Conservation (phyloP, 768 basidiomycete genomes). For the Podaxis mareebaensis region DNA sequence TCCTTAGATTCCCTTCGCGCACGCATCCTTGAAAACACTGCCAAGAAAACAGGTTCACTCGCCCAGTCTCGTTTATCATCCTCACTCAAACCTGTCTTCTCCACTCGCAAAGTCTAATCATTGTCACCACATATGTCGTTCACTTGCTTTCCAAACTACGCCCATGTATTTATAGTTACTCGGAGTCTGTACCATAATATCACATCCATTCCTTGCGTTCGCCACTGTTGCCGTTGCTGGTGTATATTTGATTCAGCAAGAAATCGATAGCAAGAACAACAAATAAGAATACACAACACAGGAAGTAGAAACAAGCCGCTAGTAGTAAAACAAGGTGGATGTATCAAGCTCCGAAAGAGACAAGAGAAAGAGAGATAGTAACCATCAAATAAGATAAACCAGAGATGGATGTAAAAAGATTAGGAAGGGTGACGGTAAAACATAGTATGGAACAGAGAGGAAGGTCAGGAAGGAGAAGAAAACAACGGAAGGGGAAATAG, state of each 20-base stretch:
- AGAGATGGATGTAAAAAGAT: slow-evolving; percentile 20
- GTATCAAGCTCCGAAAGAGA: slow-evolving; percentile 42
- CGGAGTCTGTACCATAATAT: not conserved
- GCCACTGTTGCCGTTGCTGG: slow-evolving; percentile 9
- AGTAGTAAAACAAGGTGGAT: slow-evolving; percentile 20
- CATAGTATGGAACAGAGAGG: slow-evolving; percentile 22
- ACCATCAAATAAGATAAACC: slow-evolving; percentile 30
- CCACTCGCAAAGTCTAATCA: slow-evolving; percentile 8
- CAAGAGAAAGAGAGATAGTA: slow-evolving; percentile 23
- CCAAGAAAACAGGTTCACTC: slow-evolving; percentile 22
- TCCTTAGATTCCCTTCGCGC: slow-evolving; percentile 46
- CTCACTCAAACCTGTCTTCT: slow-evolving; percentile 3
- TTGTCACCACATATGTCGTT: not conserved
- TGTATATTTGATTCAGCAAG: slow-evolving; percentile 21
- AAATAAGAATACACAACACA: slow-evolving; percentile 23
- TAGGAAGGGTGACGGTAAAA: slow-evolving; percentile 13
- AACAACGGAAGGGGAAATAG: slow-evolving; percentile 17
- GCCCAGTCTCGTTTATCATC: not conserved
- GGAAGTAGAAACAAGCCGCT: slow-evolving; percentile 26
- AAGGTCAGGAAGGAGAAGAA: slow-evolving; percentile 19
- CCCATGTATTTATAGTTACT: slow-evolving; percentile 3
- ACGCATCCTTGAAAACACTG: slow-evolving; percentile 59
- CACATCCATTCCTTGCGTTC: not conserved
- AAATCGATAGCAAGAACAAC: slow-evolving; percentile 25
- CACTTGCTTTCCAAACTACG: not conserved